Base-by-base conservation (phyloP, 345 rosid species). In the Cardiospermum halicacabum region DNA sequence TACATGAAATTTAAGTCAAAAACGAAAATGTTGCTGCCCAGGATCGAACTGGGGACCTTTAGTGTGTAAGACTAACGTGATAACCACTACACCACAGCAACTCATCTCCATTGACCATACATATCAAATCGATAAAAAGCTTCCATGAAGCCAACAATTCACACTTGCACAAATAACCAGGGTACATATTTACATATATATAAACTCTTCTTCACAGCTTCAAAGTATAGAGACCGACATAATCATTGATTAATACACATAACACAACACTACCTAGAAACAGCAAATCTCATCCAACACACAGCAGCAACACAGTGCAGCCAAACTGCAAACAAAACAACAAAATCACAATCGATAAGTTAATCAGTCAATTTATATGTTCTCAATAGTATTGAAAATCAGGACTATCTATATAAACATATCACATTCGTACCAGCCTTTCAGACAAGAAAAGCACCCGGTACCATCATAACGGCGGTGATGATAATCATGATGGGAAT, bases 81-180 rank as follows among this genome's bases (percentile, higher is more conserved):
- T 78, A 75, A 73, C 78, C 80, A 68, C 85, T 78, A 78, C 78
- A 73, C 80, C 80, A 73, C 77, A 79, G 73, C 71, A 69, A 65
- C 76, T 1, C 0, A n/a, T n/a, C n/a, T n/a, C n/a, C n/a, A n/a
- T n/a, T n/a, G n/a, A n/a, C n/a, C n/a, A n/a, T n/a, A n/a, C n/a
- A n/a, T n/a, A n/a, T n/a, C n/a, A n/a, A n/a, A n/a, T n/a, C n/a
- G n/a, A n/a, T n/a, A n/a, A n/a, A n/a, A n/a, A n/a, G n/a, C n/a
- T n/a, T 34, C 3, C n/a, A 16, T 16, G 7, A 0, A 43, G n/a
- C 48, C 13, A 0, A 39, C 3, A 7, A 34, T 34, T 34, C 39
- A 34, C 10, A 34, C 39, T 5, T 4, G 39, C 6, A 34, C 6
- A 5, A 16, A 40, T 16, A 16, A n/a, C 22, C 51, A 18, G 11